These are phyloP conservation scores for Lepidium campestre DNA, from an alignment of 441 rosid genomes.

Conservation along the genomic window DNA sequence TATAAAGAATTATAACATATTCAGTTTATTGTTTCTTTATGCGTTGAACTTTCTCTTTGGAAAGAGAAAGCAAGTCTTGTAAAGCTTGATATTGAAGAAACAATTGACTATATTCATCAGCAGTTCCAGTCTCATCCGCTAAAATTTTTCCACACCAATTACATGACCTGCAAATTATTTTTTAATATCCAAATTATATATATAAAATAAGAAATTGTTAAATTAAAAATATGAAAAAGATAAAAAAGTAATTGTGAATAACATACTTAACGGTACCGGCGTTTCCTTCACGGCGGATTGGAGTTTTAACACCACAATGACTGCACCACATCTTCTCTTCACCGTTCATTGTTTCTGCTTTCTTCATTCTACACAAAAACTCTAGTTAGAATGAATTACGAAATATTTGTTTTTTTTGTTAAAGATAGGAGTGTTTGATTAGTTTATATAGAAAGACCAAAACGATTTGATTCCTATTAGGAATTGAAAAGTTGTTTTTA, in stretches of 20 bases:
- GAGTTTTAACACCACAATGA: slow-evolving; percentile 19
- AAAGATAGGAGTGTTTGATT: too few relatives aligned
- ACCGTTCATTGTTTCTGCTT: background rate
- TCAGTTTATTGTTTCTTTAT: too few relatives aligned
- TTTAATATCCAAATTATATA: background rate
- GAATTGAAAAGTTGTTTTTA: background rate
- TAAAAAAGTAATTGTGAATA: background rate
- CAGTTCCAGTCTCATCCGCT: slow-evolving; percentile 22
- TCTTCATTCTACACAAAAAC: background rate
- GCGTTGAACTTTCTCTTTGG: too few relatives aligned
- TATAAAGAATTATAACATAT: too few relatives aligned
- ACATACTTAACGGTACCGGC: slow-evolving; percentile 15
- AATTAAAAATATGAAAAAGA: background rate
- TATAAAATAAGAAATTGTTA: background rate
- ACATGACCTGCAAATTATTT: slow-evolving; percentile 6
- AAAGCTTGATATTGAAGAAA: slow-evolving; percentile 1
- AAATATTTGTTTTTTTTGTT: too few relatives aligned
- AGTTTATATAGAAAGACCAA: background rate
- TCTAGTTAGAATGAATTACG: background rate
- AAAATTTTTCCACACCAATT: slow-evolving; percentile 25
- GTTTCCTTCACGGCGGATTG: slow-evolving; percentile 12
- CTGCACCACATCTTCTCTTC: slow-evolving; percentile 21
- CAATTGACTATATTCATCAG: slow-evolving; percentile 16
- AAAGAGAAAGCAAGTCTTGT: background rate
- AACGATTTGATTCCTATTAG: background rate